Base-by-base conservation (phyloP, 164 flowering plant species). In the Chloranthus sessilifolius region DNA sequence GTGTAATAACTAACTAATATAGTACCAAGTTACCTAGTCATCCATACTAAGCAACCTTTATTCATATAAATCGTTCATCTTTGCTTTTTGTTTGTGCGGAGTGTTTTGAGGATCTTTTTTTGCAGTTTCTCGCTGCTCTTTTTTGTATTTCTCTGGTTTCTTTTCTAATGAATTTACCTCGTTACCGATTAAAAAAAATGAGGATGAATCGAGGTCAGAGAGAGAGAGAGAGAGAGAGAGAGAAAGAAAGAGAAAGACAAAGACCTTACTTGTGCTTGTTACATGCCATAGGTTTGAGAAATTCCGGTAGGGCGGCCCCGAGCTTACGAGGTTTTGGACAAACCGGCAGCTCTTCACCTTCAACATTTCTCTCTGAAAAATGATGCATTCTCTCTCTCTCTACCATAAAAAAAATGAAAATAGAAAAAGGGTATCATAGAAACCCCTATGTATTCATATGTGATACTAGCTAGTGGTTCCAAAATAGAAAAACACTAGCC, bases 241-340 rank as follows among this genome's bases (percentile, higher is more conserved):
- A 40, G 20, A 41, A 37, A 37, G 15, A 2, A 37, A n/a, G 15
- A n/a, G 5, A 2, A 41, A 41, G 1, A n/a, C n/a, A n/a, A n/a
- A n/a, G n/a, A n/a, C 35, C 16, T 26, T 11, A 75, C 78, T 71
- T 71, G 63, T 80, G 73, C 17, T 59, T n/a, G n/a, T n/a, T 68
- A 26, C 83, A 78, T 54, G 47, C 59, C 20, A 43, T 56, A 14
- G 78, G 78, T 47, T 60, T 59, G 60, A 81, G 75, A 34, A 76
- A 60, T 4, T 74, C 81, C 19, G 83, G 80, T 0, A 72, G 1
- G 16, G 63, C 26, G 11, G 78, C 45, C 16, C 61, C 67, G 0
- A 52, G 62, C 14, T 81, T 69, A 12, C 76, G 76, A 36, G 87
- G 87, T 51, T 76, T 78, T 0, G 87, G 87, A 40, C 87, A 81